Base-by-base conservation (phyloP, 225 moss, liverwort and hornwort species). In the Pseudoscleropodium purum region DNA sequence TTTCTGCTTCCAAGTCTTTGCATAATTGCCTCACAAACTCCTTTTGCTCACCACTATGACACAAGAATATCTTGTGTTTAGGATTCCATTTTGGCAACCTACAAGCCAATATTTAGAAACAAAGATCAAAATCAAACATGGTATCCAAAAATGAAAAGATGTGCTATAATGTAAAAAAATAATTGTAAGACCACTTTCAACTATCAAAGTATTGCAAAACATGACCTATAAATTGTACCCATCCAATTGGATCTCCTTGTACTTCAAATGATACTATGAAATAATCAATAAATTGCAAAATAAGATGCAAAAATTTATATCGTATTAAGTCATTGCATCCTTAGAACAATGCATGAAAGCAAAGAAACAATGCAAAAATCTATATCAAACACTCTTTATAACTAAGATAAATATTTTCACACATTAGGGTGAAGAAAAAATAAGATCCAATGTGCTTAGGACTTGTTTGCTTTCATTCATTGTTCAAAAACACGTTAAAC, bases 321-420 rank as follows among this genome's bases (percentile, higher is more conserved):
- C 16, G 16, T 62, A 62, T 64, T 13, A 15, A 64, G 15, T 31
- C 7, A 0, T 30, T 64, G 31, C 7, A 1, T 12, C 12, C 12
- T 26, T 27, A 26, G 27, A 61, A 26, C 26, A 26, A 61, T 61
- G 6, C 12, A 61, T n/a, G n/a, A n/a, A n/a, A n/a, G n/a, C n/a
- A 60, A 29, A 29, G 9, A 8, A n/a, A 41, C 41, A 15, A 0
- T 70, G 25, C 27, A 73, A 73, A 29, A 16, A 29, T 18, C 29
- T 29, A 29, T 6, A 45, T 29, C 17, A 73, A 2, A 17, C 0
- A 3, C 1, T 74, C 18, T 45, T 17, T 1, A 6, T 2, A 29
- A 74, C 27, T 10, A 6, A 19, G 8, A 75, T 5, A 33, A 20
- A 3, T 3, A 21, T 8, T 75, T 12, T 8, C 13, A 49, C 20